Conservation (phyloP, 176 grass and related monocot species). For the Bromus sterilis region DNA sequence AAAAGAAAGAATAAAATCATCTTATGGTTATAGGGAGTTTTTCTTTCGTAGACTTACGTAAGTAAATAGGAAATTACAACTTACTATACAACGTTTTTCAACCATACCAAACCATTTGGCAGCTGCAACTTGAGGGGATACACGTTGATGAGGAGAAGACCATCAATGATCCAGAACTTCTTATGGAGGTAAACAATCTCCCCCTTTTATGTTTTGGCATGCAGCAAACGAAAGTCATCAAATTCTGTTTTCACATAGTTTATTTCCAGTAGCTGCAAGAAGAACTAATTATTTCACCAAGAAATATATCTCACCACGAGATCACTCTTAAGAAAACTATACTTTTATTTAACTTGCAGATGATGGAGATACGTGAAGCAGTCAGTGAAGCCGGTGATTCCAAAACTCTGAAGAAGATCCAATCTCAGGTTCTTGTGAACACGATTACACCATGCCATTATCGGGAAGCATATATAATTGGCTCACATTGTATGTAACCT, state of each 20-base stretch:
- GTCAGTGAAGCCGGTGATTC: conserved; percentile 64
- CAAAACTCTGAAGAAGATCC: conserved; percentile 49
- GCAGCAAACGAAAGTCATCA: neutral
- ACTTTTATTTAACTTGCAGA: conserved; percentile 28
- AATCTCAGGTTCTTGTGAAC: conserved; percentile 52
- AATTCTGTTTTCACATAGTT: neutral
- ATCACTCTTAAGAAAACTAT: neutral
- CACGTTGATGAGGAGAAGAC: conserved; percentile 93
- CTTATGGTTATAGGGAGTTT: neutral
- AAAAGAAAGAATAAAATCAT: neutral
- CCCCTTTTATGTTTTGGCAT: neutral
- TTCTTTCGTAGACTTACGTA: neutral
- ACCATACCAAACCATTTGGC: conserved; percentile 7
- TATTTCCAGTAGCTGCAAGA: neutral
- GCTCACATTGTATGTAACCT: neutral
- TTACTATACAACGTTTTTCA: neutral
- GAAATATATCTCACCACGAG: neutral
- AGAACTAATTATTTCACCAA: neutral
- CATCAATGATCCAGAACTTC: conserved; percentile 59
- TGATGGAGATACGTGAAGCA: conserved; percentile 87
- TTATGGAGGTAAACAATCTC: conserved; percentile 59
- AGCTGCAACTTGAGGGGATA: conserved; percentile 71
- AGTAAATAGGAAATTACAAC: neutral
- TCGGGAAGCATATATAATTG: neutral
- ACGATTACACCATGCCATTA: neutral